Percentiles rank a stretch among this genome's conserved stretches.
Conservation (phyloP, 129 eudicot genomes). For the Deinandra increscens region DNA sequence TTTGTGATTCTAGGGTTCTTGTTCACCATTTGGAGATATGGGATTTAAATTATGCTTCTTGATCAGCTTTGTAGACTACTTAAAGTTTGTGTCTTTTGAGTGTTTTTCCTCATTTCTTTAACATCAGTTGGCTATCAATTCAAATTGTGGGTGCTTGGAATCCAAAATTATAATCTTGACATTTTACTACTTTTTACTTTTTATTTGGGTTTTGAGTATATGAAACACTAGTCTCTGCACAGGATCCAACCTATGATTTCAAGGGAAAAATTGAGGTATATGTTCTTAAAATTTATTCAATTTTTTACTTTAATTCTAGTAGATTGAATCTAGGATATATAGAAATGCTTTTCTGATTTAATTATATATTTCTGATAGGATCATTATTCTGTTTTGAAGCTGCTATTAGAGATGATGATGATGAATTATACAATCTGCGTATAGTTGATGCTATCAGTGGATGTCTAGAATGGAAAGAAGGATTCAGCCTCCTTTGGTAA, state of each 20-base stretch:
- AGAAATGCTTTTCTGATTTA: conserved; percentile 4
- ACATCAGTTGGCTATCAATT: conserved; percentile 28
- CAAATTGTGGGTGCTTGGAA: conserved; percentile 23
- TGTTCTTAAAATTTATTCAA: conserved; percentile 18
- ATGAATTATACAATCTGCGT: conserved; percentile 22
- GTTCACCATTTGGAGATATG: conserved; percentile 36
- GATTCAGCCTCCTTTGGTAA: conserved; percentile 90
- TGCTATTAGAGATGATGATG: conserved; percentile 21
- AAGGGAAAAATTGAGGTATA: conserved; percentile 21
- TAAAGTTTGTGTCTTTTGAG: conserved; percentile 41
- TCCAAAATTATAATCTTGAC: conserved; percentile 14
- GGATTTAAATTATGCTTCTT: conserved; percentile 30
- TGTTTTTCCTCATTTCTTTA: conserved; percentile 22
- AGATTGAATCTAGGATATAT: conserved; percentile 21
- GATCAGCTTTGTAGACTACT: conserved; percentile 34
- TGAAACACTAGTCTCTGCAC: conserved; percentile 21
- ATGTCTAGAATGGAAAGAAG: conserved; percentile 55
- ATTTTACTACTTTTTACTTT: conserved; percentile 3
- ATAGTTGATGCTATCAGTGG: conserved; percentile 1
- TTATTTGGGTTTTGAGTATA: conserved; percentile 26
- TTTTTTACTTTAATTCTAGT: background rate
- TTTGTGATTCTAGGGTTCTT: conserved; percentile 25
- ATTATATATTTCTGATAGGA: too few species aligned
- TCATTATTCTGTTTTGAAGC: conserved; percentile 31
- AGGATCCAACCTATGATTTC: conserved; percentile 15